Evolutionary conservation across 73 alveolate genomes (phyloP).

Genomic region (Paramecium bursaria): DNA sequence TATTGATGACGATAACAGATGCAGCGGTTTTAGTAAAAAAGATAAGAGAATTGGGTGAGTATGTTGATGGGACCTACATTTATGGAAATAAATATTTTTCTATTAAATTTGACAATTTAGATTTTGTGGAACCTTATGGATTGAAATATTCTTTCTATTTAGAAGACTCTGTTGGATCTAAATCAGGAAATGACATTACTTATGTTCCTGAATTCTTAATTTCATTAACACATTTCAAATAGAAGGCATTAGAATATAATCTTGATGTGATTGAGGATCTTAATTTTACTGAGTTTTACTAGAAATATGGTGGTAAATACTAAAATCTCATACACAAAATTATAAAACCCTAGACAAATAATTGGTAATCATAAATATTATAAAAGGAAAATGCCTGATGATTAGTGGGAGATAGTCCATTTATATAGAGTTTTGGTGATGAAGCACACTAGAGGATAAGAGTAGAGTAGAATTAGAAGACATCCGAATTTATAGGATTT

Average conservation of each 20-base stretch:
- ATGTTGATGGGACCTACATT: not conserved
- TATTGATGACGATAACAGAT: constrained; percentile 50
- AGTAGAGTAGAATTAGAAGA: constrained; percentile 12
- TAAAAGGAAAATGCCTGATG: constrained; percentile 37
- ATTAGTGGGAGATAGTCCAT: constrained; percentile 53
- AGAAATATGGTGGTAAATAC: constrained; percentile 3
- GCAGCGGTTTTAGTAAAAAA: constrained; percentile 23
- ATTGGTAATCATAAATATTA: too few species aligned
- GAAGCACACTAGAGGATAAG: constrained; percentile 21
- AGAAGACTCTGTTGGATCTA: constrained; percentile 39
- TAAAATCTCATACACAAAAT: not conserved
- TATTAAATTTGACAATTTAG: constrained; percentile 14
- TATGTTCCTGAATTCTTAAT: constrained; percentile 53
- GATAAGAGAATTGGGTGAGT: not conserved
- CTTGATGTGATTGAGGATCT: not conserved
- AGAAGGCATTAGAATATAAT: constrained; percentile 17
- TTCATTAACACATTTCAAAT: not conserved
- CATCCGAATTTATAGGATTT: constrained; percentile 39
- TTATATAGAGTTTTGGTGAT: constrained; percentile 4
- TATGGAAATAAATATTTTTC: constrained; percentile 1
- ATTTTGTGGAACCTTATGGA: constrained; percentile 8
- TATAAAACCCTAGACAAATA: constrained; percentile 6
- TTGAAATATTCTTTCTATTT: constrained; percentile 10
- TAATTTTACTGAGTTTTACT: constrained; percentile 26
- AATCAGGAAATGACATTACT: not conserved